Evolutionary conservation across 192 early-diverging fungal genomes (phyloP).

Genomic region (Haplosporangium gracile): DNA sequence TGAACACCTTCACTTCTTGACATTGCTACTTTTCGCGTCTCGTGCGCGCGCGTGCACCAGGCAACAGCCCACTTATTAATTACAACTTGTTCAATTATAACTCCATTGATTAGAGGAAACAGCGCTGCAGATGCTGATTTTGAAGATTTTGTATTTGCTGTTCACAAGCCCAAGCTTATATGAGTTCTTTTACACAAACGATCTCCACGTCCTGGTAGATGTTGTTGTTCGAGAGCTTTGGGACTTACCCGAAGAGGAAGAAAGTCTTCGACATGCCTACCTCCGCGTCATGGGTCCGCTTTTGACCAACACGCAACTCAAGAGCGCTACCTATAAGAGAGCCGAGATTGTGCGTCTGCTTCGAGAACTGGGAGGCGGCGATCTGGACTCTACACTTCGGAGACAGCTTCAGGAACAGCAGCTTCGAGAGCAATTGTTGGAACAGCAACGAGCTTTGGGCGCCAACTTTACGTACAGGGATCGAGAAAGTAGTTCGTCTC

Average conservation of each 20-base stretch:
- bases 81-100: background rate
- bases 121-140: conserved; percentile 66
- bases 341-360: conserved; percentile 60
- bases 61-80: background rate
- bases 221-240: conserved; percentile 88
- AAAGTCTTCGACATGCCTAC: conserved; percentile 77
- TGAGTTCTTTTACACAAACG: conserved; percentile 93
- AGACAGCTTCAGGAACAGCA: conserved; percentile 31
- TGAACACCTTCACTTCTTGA: background rate
- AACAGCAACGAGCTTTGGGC: background rate
- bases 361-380: conserved; percentile 55
- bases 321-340: conserved; percentile 61
- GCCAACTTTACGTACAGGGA: conserved; percentile 39
- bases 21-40: background rate
- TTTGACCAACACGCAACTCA: conserved; percentile 73
- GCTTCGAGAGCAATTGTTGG: conserved; percentile 15
- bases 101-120: conserved; percentile 59
- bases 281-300: conserved; percentile 75
- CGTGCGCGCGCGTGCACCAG: background rate
- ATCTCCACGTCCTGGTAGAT: conserved; percentile 89
- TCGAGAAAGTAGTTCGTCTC: conserved; percentile 25
- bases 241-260: conserved; percentile 76
- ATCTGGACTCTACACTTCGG: conserved; percentile 28
- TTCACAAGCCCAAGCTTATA: conserved; percentile 67
- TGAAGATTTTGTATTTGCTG: conserved; percentile 79